Evolutionary conservation across 1,139 yeast genomes (phyloP).

Genomic region (Diutina rugosa): DNA sequence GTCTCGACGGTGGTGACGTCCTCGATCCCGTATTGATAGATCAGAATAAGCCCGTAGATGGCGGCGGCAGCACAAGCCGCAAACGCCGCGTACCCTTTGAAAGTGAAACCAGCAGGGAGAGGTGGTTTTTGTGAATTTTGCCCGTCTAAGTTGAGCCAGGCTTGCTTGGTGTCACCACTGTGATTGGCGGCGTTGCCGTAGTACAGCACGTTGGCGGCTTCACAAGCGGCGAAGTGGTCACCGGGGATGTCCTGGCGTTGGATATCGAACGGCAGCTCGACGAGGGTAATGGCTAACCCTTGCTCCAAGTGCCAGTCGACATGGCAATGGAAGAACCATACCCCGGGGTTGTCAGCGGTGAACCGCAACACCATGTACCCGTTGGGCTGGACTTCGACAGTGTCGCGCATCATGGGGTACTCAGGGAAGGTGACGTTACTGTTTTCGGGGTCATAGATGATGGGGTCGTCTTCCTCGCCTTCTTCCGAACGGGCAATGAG

Average conservation of each 20-base stretch:
- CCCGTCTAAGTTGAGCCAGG: constrained; percentile 44
- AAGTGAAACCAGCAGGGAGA: constrained; percentile 57
- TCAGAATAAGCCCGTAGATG: constrained; percentile 40
- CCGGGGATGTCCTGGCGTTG: constrained; percentile 21
- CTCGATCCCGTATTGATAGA: constrained; percentile 48
- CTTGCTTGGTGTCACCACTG: constrained; percentile 11
- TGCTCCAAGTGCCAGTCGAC: constrained; percentile 91
- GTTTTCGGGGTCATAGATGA: constrained; percentile 34
- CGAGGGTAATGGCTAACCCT: constrained; percentile 60
- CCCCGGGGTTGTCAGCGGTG: constrained; percentile 77
- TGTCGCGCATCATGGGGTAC: constrained; percentile 53
- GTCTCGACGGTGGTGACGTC: constrained; percentile 39
- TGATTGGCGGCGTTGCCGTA: constrained; percentile 68
- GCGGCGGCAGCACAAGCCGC: constrained; percentile 45
- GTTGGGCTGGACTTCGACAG: constrained; percentile 48
- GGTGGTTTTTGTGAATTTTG: constrained; percentile 42
- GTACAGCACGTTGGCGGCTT: constrained; percentile 30
- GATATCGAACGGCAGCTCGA: constrained; percentile 59
- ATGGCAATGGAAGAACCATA: constrained; percentile 91
- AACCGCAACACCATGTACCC: constrained; percentile 58
- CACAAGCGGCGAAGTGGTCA: constrained; percentile 50
- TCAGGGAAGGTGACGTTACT: constrained; percentile 46
- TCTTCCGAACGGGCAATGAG: constrained; percentile 47
- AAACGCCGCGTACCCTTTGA: constrained; percentile 55
- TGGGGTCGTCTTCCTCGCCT: constrained; percentile 35